Evolutionary conservation across 257 asterid species (phyloP), one percentile per base, ranked within the genome.

Genomic region (Verbena officinalis): DNA sequence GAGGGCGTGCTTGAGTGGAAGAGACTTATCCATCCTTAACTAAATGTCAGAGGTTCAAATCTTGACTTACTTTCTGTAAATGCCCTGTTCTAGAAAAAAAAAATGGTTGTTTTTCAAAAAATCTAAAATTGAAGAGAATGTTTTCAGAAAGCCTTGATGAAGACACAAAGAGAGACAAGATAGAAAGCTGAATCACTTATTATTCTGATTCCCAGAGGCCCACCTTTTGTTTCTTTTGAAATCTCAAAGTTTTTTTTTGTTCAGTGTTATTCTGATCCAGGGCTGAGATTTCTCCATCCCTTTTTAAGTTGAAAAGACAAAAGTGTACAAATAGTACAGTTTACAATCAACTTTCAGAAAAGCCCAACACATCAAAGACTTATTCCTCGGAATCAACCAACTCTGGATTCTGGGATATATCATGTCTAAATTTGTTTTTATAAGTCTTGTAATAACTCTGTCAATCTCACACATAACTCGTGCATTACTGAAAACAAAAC

Each of bases 121-220:
- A 36, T 31, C 21, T n/a, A 42, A 62, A 39, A 33, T 16, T 17
- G 46, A 34, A 55, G 58, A 46, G 65, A 71, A 54, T 45, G 63
- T 63, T 42, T 40, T 63, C 30, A 17, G 19, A 24, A 70, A 70
- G 50, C 34, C 27, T 22, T 23, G 67, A 64, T 38, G 15, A 46
- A 46, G 55, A 64, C 39, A 44, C 1, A 36, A 9, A 1, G 40
- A 36, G 40, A 36, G 64, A 54, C 63, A 54, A 24, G 45, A 7
- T n/a, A 42, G 55, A 71, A 71, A 57, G 55, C 64, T 70, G 60
- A 55, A 44, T 22, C 15, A 48, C 58, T 20, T 53, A 0, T 31
- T 53, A 64, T 63, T 55, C 62, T 55, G 59, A 71, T 71, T 63
- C 66, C 52, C 63, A 24, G 55, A 60, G 52, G 52, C 44, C 13